Conservation (phyloP, 805 yeast genomes). For the Hanseniaspora occidentalis region DNA sequence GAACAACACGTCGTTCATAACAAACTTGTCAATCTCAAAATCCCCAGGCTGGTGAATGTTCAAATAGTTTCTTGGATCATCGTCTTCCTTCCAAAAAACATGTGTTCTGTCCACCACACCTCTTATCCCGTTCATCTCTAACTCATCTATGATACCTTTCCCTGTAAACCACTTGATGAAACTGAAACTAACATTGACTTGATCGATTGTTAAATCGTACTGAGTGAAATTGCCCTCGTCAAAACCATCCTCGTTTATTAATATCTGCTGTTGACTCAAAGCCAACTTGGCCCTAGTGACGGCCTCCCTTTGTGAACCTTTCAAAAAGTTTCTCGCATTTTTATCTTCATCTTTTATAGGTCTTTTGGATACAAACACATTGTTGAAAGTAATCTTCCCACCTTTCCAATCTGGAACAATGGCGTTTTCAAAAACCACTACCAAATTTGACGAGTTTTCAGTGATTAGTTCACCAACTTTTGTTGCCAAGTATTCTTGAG, state of each 20-base stretch:
- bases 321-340: slow-evolving; percentile 35
- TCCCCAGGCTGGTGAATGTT: slow-evolving; percentile 74
- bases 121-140: slow-evolving; percentile 72
- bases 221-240: slow-evolving; percentile 96
- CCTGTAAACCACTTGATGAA: slow-evolving; percentile 85
- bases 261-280: slow-evolving; percentile 14
- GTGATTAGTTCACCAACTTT: slow-evolving; percentile 75
- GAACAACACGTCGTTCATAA: slow-evolving; percentile 74
- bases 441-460: slow-evolving; percentile 55
- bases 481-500: slow-evolving; percentile 69
- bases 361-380: slow-evolving; percentile 75
- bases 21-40: slow-evolving; percentile 77
- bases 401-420: slow-evolving; percentile 90
- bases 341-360: slow-evolving; percentile 38
- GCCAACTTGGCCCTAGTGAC: slow-evolving; percentile 39
- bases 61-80: slow-evolving; percentile 71
- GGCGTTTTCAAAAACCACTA: slow-evolving; percentile 85
- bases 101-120: slow-evolving; percentile 90
- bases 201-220: slow-evolving; percentile 82
- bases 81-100: slow-evolving; percentile 70
- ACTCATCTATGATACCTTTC: slow-evolving; percentile 68
- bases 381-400: slow-evolving; percentile 71
- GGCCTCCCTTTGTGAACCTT: slow-evolving; percentile 66
- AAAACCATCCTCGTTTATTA: slow-evolving; percentile 27
- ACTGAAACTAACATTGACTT: slow-evolving; percentile 67